Conservation (phyloP, 75 land plant genomes). For the Cupressus sempervirens region DNA sequence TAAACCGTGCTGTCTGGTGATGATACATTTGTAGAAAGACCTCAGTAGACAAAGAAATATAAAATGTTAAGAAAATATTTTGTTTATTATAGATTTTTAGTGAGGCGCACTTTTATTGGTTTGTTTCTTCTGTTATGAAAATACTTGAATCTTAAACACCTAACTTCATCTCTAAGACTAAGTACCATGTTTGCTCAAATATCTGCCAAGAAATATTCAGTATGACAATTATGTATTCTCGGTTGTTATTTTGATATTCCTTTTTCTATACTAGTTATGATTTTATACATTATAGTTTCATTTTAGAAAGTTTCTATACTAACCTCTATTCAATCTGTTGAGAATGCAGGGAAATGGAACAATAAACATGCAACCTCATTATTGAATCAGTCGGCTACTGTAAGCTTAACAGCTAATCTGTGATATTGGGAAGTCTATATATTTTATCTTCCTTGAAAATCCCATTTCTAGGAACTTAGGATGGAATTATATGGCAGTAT, state of each 20-base stretch:
- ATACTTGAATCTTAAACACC: not conserved
- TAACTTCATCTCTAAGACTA: not conserved
- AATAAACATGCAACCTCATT: conserved; percentile 5
- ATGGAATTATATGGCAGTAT: not conserved
- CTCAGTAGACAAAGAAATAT: not conserved
- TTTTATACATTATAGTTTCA: not conserved
- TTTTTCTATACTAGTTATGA: not conserved
- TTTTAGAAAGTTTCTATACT: conserved; percentile 6
- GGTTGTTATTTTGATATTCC: not conserved
- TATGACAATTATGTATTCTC: not conserved
- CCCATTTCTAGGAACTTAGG: not conserved
- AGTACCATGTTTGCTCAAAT: not conserved
- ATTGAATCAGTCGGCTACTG: not conserved
- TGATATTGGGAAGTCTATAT: not conserved
- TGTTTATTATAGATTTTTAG: not conserved
- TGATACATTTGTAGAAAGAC: not conserved
- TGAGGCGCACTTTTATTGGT: not conserved
- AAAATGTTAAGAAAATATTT: not conserved
- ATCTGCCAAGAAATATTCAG: not conserved
- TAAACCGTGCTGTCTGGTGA: not conserved
- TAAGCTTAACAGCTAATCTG: conserved; percentile 1
- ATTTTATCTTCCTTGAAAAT: not conserved
- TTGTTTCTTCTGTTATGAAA: not conserved
- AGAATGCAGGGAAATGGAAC: conserved; percentile 8
- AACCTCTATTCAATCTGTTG: not conserved